Base-by-base conservation (phyloP, 257 asterid genomes). In the Oldenlandia corymbosa region DNA sequence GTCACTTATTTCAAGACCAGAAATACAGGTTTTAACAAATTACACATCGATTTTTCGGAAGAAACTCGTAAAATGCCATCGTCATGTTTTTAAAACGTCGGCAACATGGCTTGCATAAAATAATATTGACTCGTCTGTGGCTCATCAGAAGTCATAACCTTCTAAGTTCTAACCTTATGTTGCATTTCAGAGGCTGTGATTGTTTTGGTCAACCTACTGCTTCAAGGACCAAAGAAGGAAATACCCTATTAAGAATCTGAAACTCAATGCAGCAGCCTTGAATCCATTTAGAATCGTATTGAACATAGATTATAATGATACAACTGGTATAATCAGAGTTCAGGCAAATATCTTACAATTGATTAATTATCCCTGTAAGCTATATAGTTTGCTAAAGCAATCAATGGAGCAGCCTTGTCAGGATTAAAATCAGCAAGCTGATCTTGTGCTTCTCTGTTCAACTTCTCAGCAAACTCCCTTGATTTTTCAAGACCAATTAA, bases 331-430 rank as follows among this genome's bases (percentile, higher is more conserved):
- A 34, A 34, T 21, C 32, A 5, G 39, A 9, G 24, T 26, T 58
- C 21, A 13, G 41, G 49, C n/a, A 16, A 13, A 12, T 21, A 12
- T 59, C 21, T 48, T 37, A 48, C 43, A 14, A 42, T 16, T 24
- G 54, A 16, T 76, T 58, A 84, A 48, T 81, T 84, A 16, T 81
- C 74, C 68, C 93, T 71, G 23, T 75, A 67, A 77, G 89, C 84
- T 59, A 83, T 85, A 62, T 83, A 85, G 74, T 79, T 68, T 8
- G 85, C 80, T 32, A 85, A 46, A 71, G 85, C 85, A 73, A 83
- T 63, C 83, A 85, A 73, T 0, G 81, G 85, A 20, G 79, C 82
- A 3, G 93, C 79, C 62, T 75, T 73, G 1, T 23, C 59, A 11
- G 64, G 71, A 77, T 80, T 84, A 61, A 85, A 85, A 23, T 72